Evolutionary conservation across 805 yeast genomes (phyloP), one percentile per base, ranked within the genome.

Genomic region (Schizosaccharomyces japonicus): DNA sequence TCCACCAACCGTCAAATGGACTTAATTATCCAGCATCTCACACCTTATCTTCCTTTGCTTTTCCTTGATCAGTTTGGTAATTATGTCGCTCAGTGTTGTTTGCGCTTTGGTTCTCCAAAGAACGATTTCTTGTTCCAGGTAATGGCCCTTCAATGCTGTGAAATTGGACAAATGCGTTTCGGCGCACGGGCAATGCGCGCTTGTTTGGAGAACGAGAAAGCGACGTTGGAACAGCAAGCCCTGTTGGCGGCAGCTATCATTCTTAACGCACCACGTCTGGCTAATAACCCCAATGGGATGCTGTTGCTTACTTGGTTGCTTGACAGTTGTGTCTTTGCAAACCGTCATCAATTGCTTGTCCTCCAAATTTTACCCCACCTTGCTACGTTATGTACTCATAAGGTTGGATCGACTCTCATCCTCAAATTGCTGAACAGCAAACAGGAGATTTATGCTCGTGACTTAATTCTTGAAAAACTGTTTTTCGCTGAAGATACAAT

Each of bases 61-160:
- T 80, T 90, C 59, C 78, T 84, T 57, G 98, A 90, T 59, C 96
- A 90, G 59, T 90, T 80, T 66, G 98, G 96, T 51, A 90, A 90
- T 61, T 90, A 90, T 60, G 95, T 85, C 15, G 73, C 90, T 49
- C 98, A 90, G 63, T 82, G 95, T 49, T 90, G 94, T 56, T 69
- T 85, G 54, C 81, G 81, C 58, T 87, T 85, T 64, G 90, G 87
- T 0, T 64, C 79, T 5, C 94, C 94, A 0, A 84, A 77, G 71
- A 81, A 80, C 58, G 83, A 81, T 57, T 87, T 87, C 57, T 80
- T 90, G 39, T 79, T 81, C 60, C 94, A 85, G 61, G 71, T 82
- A 11, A 75, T 85, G 52, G 63, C 83, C 51, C 72, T 80, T 40
- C 73, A 78, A 53, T 83, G 90, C 56, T 66, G 81, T 69, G 76